Percentiles rank a stretch among this genome's conserved stretches.
These are phyloP conservation scores for Calonectria montana DNA, from an alignment of 2,329 filamentous ascomycete genomes.

Conservation along the genomic window DNA sequence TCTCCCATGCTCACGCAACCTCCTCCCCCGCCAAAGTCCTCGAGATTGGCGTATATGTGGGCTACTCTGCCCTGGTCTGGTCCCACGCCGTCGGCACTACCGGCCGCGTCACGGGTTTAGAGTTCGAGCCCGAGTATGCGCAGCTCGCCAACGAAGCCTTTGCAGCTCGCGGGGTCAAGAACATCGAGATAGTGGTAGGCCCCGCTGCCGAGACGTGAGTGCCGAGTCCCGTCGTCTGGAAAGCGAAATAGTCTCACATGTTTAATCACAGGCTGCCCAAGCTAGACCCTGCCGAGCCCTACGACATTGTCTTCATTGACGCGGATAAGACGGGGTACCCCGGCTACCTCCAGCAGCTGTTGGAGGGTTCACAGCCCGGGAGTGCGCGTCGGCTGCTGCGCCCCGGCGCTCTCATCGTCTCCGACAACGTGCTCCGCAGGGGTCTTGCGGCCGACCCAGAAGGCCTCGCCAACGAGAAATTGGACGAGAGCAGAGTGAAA, in stretches of 20 bases:
- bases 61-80: constrained; percentile 62
- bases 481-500: constrained; percentile 30
- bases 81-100: constrained; percentile 57
- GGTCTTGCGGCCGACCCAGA: constrained; percentile 59
- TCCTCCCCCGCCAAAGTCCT: constrained; percentile 50
- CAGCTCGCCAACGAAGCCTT: constrained; percentile 53
- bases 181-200: constrained; percentile 60
- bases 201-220: constrained; percentile 60
- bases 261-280: constrained; percentile 47
- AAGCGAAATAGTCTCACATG: background rate
- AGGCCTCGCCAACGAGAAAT: constrained; percentile 23
- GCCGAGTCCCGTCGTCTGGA: background rate
- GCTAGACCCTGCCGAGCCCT: constrained; percentile 49
- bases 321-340: constrained; percentile 66
- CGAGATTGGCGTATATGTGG: constrained; percentile 61
- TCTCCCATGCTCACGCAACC: background rate
- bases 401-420: constrained; percentile 62
- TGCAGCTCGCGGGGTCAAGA: constrained; percentile 52
- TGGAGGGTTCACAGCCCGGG: constrained; percentile 55
- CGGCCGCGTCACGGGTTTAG: constrained; percentile 58
- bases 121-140: constrained; percentile 58
- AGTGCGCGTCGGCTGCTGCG: constrained; percentile 55
- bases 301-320: constrained; percentile 66
- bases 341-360: constrained; percentile 58
- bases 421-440: constrained; percentile 64